Percentiles rank a stretch among this genome's conserved stretches.
phyloP scores from a whole-genome alignment of 306 rosid genomes.

The Prunus davidiana region DNA sequence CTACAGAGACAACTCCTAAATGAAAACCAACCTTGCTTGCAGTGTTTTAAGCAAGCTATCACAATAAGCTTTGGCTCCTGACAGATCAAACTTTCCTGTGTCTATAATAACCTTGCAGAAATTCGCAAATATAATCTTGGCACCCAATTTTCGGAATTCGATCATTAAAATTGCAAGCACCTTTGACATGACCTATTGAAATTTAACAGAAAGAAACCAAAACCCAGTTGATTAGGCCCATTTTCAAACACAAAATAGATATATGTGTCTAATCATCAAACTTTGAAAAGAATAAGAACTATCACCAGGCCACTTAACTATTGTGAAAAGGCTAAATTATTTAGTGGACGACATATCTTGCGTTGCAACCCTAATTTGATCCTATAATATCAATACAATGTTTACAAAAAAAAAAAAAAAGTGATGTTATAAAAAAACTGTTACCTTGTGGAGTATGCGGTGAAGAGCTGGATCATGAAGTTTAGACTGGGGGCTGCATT shows the following conservation, averaged over 20 bases:
- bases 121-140: constrained; percentile 81
- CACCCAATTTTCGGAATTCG: constrained; percentile 93
- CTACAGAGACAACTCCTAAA: not conserved
- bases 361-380: not conserved
- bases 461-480: constrained; percentile 97
- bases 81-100: constrained; percentile 82
- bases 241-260: constrained; percentile 6
- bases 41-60: constrained; percentile 83
- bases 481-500: constrained; percentile 81
- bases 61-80: constrained; percentile 87
- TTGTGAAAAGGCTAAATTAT: constrained; percentile 11
- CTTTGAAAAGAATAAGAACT: not conserved
- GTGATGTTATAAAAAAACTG: not conserved
- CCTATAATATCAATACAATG: constrained; percentile 14
- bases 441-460: constrained; percentile 85
- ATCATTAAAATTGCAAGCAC: constrained; percentile 78
- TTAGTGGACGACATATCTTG: not conserved
- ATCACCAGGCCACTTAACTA: constrained; percentile 14
- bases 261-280: constrained; percentile 5
- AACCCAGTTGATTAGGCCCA: constrained; percentile 8
- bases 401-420: not conserved
- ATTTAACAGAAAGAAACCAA: constrained; percentile 22
- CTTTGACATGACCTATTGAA: constrained; percentile 84
- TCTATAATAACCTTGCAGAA: constrained; percentile 85
- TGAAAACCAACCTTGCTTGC: constrained; percentile 70